Percentiles rank a stretch among this genome's conserved stretches.
These are phyloP conservation scores for Microglena sp. DNA, from an alignment of 139 green algal species.

Conservation along the genomic window DNA sequence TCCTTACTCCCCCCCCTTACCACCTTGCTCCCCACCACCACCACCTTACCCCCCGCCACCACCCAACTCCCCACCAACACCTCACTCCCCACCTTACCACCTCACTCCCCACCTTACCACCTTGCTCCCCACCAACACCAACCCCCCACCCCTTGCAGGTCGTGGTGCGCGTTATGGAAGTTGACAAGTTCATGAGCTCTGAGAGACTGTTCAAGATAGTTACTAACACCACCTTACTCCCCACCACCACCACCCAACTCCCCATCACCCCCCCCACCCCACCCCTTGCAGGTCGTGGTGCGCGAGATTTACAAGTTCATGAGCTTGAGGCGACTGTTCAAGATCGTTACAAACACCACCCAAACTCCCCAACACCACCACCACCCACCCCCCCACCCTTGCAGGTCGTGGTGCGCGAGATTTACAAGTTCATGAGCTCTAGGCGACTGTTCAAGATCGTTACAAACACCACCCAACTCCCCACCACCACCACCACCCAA, in stretches of 20 bases:
- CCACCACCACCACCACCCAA: conserved; percentile 47
- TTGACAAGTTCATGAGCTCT: conserved; percentile 79
- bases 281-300: conserved; percentile 45
- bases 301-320: conserved; percentile 70
- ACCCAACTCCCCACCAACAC: no score
- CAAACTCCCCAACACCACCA: no score
- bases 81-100: no score
- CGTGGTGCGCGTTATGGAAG: conserved; percentile 64
- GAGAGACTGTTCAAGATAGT: conserved; percentile 71
- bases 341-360: conserved; percentile 52
- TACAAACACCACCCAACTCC: conserved; percentile 54
- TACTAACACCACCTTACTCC: no score
- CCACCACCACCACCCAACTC: no score
- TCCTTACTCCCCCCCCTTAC: no score
- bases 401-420: conserved; percentile 50
- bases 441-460: conserved; percentile 66
- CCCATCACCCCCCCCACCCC: no score
- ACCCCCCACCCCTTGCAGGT: conserved; percentile 28
- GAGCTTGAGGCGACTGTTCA: conserved; percentile 72
- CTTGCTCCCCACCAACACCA: no score
- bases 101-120: no score
- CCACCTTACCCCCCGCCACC: no score
- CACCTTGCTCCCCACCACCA: no score
- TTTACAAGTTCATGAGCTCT: conserved; percentile 75
- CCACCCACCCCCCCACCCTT: no score